These are phyloP conservation scores for Potentilla sterilis DNA, from an alignment of 306 rosid genomes.

Conservation along the genomic window DNA sequence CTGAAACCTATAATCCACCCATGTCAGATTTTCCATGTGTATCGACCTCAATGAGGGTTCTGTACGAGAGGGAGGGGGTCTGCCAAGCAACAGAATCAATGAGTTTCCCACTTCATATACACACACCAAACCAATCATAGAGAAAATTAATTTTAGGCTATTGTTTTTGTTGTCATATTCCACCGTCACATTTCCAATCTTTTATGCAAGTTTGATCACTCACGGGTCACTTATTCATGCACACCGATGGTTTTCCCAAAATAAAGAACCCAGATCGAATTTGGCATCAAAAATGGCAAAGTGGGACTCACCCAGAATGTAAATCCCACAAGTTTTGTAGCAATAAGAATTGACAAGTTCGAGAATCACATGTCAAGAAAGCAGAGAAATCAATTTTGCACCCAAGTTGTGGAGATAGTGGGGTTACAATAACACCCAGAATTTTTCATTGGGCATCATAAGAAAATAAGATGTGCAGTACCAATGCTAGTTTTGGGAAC, in stretches of 20 bases:
- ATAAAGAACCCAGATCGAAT: slow-evolving; percentile 33
- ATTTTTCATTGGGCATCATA: slow-evolving; percentile 28
- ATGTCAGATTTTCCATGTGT: slow-evolving; percentile 44
- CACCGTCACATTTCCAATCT: slow-evolving; percentile 9
- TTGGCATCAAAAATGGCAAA: slow-evolving; percentile 33
- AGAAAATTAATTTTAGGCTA: background rate
- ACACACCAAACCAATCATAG: slow-evolving; percentile 7
- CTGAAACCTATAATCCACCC: background rate
- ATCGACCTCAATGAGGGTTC: slow-evolving; percentile 42
- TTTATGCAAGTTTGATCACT: background rate
- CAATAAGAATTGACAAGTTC: slow-evolving; percentile 9
- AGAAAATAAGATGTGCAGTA: slow-evolving; percentile 25
- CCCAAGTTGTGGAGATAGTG: slow-evolving; percentile 39
- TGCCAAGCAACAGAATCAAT: slow-evolving; percentile 39
- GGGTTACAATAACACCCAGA: slow-evolving; percentile 45
- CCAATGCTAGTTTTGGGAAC: slow-evolving; percentile 29
- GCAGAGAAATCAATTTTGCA: slow-evolving; percentile 29
- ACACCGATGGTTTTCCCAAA: background rate
- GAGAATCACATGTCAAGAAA: slow-evolving; percentile 44
- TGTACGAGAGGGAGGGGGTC: slow-evolving; percentile 25
- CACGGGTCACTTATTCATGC: slow-evolving; percentile 13
- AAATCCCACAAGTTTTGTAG: slow-evolving; percentile 30
- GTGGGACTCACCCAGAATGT: slow-evolving; percentile 28
- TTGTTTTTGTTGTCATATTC: slow-evolving; percentile 10
- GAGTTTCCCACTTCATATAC: slow-evolving; percentile 11